A percentile compares a stretch with the other conserved stretches of the same genome.
phyloP scores from a whole-genome alignment of 495 filamentous ascomycete species.

The Penicillium pancosmium region DNA sequence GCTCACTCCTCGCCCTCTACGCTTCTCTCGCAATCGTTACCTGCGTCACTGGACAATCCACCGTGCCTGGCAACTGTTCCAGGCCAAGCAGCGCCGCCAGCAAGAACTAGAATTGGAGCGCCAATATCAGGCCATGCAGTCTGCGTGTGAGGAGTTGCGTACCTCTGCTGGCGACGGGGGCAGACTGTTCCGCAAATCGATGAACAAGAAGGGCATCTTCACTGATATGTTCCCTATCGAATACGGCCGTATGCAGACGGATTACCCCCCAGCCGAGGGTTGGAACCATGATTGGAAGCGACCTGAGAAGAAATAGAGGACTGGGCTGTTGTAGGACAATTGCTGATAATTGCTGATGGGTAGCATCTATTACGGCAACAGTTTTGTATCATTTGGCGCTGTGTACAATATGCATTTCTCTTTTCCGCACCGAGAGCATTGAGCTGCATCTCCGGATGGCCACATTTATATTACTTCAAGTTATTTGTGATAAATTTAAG shows the following conservation, averaged over 20 bases:
- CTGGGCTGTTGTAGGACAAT: slow-evolving; percentile 5
- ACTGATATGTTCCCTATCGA: slow-evolving; percentile 74
- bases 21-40: slow-evolving; percentile 82
- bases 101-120: slow-evolving; percentile 67
- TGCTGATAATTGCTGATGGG: slow-evolving; percentile 8
- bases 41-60: slow-evolving; percentile 99
- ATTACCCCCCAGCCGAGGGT: slow-evolving; percentile 71
- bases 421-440: slow-evolving; percentile 8
- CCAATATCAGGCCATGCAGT: slow-evolving; percentile 77
- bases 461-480: background rate
- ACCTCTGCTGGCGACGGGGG: slow-evolving; percentile 71
- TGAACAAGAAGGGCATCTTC: slow-evolving; percentile 82
- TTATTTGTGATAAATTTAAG: background rate
- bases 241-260: slow-evolving; percentile 82
- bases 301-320: slow-evolving; percentile 27
- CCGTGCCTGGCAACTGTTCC: slow-evolving; percentile 83
- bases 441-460: background rate
- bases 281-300: slow-evolving; percentile 74
- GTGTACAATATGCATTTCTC: slow-evolving; percentile 31
- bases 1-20: slow-evolving; percentile 73
- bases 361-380: slow-evolving; percentile 6
- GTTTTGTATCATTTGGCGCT: slow-evolving; percentile 33
- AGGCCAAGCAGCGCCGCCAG: slow-evolving; percentile 60
- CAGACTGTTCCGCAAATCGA: slow-evolving; percentile 77
- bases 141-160: slow-evolving; percentile 80